A percentile compares a stretch with the other conserved stretches of the same genome.
Evolutionary conservation across 2,329 filamentous ascomycete species (phyloP).

Genomic region (Aspergillaceae sp.): DNA sequence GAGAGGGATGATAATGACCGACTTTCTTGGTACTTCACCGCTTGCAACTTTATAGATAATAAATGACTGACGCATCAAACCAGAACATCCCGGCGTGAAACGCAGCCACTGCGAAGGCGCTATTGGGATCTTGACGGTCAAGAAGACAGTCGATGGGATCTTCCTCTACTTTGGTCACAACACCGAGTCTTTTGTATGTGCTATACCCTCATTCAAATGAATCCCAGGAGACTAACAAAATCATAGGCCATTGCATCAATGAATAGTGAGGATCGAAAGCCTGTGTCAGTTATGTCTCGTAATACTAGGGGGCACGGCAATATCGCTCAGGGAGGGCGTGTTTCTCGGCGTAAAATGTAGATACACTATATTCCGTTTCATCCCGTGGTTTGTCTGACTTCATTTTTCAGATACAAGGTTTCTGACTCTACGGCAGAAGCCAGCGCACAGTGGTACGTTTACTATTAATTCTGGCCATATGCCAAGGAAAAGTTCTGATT

Average conservation of each 20-base stretch:
- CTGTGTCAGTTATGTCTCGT: slow-evolving; percentile 82
- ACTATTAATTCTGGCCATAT: not conserved
- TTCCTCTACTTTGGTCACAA: slow-evolving; percentile 94
- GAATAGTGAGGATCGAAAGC: slow-evolving; percentile 65
- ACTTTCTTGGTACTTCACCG: slow-evolving; percentile 64
- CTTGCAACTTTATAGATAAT: not conserved
- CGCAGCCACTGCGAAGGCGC: slow-evolving; percentile 74
- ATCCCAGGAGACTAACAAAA: slow-evolving; percentile 3
- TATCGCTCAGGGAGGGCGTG: slow-evolving; percentile 42
- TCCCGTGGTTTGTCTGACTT: not conserved
- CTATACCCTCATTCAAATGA: not conserved
- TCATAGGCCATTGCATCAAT: slow-evolving; percentile 70
- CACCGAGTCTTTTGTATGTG: slow-evolving; percentile 65
- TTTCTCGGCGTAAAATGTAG: slow-evolving; percentile 21
- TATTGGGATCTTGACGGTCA: slow-evolving; percentile 84
- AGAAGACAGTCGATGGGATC: slow-evolving; percentile 67
- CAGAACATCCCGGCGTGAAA: slow-evolving; percentile 69
- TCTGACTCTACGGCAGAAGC: not conserved
- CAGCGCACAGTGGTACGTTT: not conserved
- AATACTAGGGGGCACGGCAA: slow-evolving; percentile 43
- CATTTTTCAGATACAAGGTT: slow-evolving; percentile 2
- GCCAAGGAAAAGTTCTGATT: not conserved
- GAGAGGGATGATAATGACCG: slow-evolving; percentile 67
- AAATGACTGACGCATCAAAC: not conserved
- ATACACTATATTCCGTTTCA: not conserved